Conservation (phyloP, 2,329 filamentous ascomycete species). For the Neopestalotiopsis sp. region DNA sequence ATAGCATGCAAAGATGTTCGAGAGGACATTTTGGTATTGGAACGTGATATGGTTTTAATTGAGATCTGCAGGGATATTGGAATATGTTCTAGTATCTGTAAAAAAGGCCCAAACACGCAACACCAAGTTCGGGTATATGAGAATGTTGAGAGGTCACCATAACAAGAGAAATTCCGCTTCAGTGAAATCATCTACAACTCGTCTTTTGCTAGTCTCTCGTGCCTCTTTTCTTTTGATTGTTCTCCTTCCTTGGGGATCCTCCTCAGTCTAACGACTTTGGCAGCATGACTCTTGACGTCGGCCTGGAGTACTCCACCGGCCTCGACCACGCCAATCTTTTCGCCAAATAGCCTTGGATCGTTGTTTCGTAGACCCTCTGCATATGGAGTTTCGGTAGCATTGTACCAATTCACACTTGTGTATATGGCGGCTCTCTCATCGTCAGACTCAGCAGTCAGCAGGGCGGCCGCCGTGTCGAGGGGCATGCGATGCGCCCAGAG, state of each 20-base stretch:
- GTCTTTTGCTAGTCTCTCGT: constrained; percentile 26
- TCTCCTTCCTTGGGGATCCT: constrained; percentile 25
- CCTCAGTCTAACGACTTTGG: constrained; percentile 27
- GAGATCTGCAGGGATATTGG: too few relatives aligned
- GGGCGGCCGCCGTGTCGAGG: constrained; percentile 21
- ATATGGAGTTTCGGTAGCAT: constrained; percentile 27
- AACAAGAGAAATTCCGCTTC: background rate
- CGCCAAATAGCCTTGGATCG: constrained; percentile 27
- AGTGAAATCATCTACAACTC: constrained; percentile 20
- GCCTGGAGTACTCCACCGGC: constrained; percentile 23
- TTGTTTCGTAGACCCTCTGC: constrained; percentile 25
- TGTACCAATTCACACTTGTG: constrained; percentile 25
- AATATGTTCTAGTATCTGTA: too few relatives aligned
- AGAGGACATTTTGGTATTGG: too few relatives aligned
- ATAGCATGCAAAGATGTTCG: too few relatives aligned
- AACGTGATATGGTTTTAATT: too few relatives aligned
- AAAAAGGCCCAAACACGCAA: too few relatives aligned
- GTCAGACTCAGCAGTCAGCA: constrained; percentile 20
- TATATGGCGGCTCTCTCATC: constrained; percentile 18
- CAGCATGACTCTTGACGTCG: constrained; percentile 25
- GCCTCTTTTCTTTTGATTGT: constrained; percentile 28
- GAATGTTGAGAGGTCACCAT: too few relatives aligned
- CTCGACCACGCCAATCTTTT: constrained; percentile 26
- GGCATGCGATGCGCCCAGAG: constrained; percentile 29
- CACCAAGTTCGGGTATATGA: too few relatives aligned